A percentile compares a stretch with the other conserved stretches of the same genome.
Evolutionary conservation across 495 filamentous ascomycete genomes (phyloP).

Genomic region (Aspergillus sclerotiicarbonarius): DNA sequence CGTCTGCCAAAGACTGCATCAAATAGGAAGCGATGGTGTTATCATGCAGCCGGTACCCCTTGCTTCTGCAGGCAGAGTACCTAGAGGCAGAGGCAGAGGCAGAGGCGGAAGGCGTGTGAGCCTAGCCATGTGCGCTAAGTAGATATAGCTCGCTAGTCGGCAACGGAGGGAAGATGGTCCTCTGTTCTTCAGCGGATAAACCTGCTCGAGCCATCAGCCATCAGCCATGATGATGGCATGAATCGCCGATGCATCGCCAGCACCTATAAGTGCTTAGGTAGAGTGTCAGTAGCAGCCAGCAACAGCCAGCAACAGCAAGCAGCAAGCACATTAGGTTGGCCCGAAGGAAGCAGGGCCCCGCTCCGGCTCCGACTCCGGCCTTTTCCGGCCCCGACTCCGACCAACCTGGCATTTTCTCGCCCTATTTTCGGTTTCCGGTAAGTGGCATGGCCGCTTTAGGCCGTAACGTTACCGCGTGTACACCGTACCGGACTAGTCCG

Average conservation of each 20-base stretch:
- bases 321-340: neutral
- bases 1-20: slow-evolving; percentile 9
- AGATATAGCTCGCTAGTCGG: no score
- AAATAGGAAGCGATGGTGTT: neutral
- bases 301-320: no score
- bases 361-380: neutral
- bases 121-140: no score
- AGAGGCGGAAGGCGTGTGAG: no score
- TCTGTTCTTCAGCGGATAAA: no score
- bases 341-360: neutral
- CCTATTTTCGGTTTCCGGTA: slow-evolving; percentile 1
- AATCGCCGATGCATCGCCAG: no score
- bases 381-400: slow-evolving; percentile 1
- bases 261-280: no score
- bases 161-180: no score
- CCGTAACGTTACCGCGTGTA: neutral
- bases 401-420: neutral
- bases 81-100: no score
- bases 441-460: neutral
- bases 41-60: slow-evolving; percentile 2
- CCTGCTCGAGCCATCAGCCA: no score
- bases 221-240: no score
- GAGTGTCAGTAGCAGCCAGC: no score
- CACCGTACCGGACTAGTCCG: neutral
- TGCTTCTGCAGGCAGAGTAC: slow-evolving; percentile 3